A percentile compares a stretch with the other conserved stretches of the same genome.
phyloP scores from a whole-genome alignment of 202 grass and related monocot genomes.

The Schoenoplectus tabernaemontani region DNA sequence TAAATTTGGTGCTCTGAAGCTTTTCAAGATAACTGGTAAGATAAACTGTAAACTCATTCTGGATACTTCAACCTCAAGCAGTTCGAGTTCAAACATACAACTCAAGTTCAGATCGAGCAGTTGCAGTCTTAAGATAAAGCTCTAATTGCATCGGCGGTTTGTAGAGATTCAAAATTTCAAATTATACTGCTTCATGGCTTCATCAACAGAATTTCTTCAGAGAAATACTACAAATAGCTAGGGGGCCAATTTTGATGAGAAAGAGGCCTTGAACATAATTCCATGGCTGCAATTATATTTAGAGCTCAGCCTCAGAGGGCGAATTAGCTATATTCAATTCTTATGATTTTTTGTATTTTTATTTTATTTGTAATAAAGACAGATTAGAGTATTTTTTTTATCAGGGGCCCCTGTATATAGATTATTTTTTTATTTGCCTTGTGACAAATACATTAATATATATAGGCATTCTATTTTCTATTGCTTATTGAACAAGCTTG shows the following conservation, averaged over 20 bases:
- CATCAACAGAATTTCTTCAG: not conserved
- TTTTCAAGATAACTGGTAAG: constrained; percentile 67
- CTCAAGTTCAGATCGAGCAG: constrained; percentile 57
- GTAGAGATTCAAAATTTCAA: constrained; percentile 12
- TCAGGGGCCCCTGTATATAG: not conserved
- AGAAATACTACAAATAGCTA: not conserved
- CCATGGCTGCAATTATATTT: not conserved
- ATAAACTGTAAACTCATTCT: constrained; percentile 41
- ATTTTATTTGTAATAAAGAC: not conserved
- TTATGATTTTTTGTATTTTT: not conserved
- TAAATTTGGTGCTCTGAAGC: constrained; percentile 62
- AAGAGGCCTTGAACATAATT: not conserved
- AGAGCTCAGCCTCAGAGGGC: not conserved
- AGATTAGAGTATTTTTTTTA: not conserved
- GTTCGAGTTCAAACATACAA: constrained; percentile 10
- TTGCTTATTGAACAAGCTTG: not conserved
- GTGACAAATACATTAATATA: not conserved
- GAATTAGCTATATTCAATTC: not conserved
- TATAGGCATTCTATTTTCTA: not conserved
- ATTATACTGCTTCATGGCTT: not conserved
- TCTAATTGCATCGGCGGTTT: constrained; percentile 18
- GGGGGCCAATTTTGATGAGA: not conserved
- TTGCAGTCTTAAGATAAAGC: constrained; percentile 76
- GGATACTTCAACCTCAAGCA: constrained; percentile 30
- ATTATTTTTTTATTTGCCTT: not conserved